Evolutionary conservation across 176 grass and related monocot genomes (phyloP), one percentile per base, ranked within the genome.

Genomic region (Bromus sterilis): DNA sequence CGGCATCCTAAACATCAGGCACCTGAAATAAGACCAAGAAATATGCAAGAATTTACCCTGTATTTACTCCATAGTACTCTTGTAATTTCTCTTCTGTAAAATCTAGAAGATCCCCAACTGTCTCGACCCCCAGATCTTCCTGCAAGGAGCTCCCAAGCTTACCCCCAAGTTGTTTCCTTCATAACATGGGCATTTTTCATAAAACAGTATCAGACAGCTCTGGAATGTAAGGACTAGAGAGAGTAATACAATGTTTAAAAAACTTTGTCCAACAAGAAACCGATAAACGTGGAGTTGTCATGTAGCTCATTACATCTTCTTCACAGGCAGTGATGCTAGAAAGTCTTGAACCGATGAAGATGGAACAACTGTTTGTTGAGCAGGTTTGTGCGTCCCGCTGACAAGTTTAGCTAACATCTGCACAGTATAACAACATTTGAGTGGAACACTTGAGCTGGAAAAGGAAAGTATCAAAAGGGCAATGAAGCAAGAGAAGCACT

Each of bases 401-500:
- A 91, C 88, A 89, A 95, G 95, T 87, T 98, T 98, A 68, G 95
- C 92, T 86, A 98, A 77, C 92, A 98, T 91, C 95, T 95, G 82
- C 57, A 20, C 15, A 91, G 31, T 65, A 76, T 61, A 73, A 81
- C n/a, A 66, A 84, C 64, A 62, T 67, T 70, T 85, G 56, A 65
- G 24, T 80, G 78, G 44, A 84, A 21, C 41, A 58, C 8, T 75
- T 55, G 11, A 74, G 77, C 28, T 62, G 21, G 5, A 80, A 75
- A 76, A 88, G 21, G 58, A 82, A 66, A 20, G 49, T 65, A 59
- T 44, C 10, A 81, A 86, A 42, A 41, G 10, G 31, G 32, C 35
- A 82, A 21, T 62, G 9, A 25, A 20, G 9, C 46, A 59, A 61
- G 61, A 56, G 71, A 31, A 53, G 49, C 64, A 56, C 74, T 33